phyloP scores from a whole-genome alignment of 2,329 filamentous ascomycete genomes.

The Penicillium sp. region DNA sequence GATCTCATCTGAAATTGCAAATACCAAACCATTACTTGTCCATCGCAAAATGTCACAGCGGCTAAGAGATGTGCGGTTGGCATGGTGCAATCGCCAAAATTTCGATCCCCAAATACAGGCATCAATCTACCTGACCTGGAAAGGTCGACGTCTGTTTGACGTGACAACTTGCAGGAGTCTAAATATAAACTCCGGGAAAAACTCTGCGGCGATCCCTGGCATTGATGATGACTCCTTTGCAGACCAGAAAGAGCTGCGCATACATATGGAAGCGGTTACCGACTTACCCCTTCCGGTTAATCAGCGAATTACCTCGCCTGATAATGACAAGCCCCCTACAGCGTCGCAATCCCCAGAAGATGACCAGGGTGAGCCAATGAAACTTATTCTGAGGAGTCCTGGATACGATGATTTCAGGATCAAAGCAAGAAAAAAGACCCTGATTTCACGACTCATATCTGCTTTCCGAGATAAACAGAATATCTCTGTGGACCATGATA shows the following conservation, averaged over 20 bases:
- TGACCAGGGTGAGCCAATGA: slow-evolving; percentile 38
- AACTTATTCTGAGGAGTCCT: slow-evolving; percentile 54
- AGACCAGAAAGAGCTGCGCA: slow-evolving; percentile 54
- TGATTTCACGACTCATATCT: slow-evolving; percentile 61
- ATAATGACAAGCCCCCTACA: not conserved
- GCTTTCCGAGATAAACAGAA: slow-evolving; percentile 59
- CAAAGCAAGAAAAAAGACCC: slow-evolving; percentile 49
- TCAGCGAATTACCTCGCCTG: slow-evolving; percentile 10
- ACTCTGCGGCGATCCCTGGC: slow-evolving; percentile 35
- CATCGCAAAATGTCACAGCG: slow-evolving; percentile 66
- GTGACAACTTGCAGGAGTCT: slow-evolving; percentile 71
- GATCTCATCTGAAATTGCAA: slow-evolving; percentile 65
- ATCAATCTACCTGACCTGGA: slow-evolving; percentile 76
- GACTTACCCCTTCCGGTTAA: slow-evolving; percentile 56
- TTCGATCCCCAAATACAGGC: slow-evolving; percentile 52
- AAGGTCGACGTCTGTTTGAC: slow-evolving; percentile 68
- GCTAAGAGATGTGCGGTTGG: slow-evolving; percentile 64
- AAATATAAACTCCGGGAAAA: slow-evolving; percentile 55
- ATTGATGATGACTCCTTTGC: slow-evolving; percentile 44
- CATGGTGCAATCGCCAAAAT: slow-evolving; percentile 67
- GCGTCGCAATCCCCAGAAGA: slow-evolving; percentile 9
- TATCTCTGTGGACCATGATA: slow-evolving; percentile 52
- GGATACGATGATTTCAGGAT: slow-evolving; percentile 53
- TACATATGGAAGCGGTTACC: slow-evolving; percentile 79
- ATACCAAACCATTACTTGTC: slow-evolving; percentile 61